Evolutionary conservation across 2,329 filamentous ascomycete species (phyloP).

Genomic region (Thelonectria olida): DNA sequence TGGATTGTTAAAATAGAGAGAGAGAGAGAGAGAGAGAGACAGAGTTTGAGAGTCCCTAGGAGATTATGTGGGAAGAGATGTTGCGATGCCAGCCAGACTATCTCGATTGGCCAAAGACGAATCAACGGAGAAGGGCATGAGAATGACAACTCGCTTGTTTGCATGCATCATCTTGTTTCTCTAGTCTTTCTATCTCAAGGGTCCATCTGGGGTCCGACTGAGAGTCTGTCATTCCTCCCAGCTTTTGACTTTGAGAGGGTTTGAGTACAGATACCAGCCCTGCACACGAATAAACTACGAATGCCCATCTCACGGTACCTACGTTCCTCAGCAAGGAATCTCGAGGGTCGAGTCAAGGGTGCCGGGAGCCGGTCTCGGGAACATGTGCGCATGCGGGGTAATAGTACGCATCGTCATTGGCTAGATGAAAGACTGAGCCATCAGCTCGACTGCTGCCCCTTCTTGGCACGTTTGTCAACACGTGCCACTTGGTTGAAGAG

Average conservation of each 20-base stretch:
- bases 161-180: not conserved
- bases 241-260: too few species aligned
- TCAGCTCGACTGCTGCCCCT: conserved; percentile 5
- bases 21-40: not conserved
- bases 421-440: conserved; percentile 6
- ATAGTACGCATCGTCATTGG: conserved; percentile 32
- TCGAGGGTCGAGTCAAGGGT: too few species aligned
- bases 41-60: not conserved
- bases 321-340: too few species aligned
- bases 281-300: too few species aligned
- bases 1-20: conserved; percentile 4
- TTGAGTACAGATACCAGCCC: too few species aligned
- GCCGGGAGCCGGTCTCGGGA: conserved; percentile 39
- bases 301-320: too few species aligned
- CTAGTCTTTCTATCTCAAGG: too few species aligned
- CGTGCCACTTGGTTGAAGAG: not conserved
- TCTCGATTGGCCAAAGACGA: not conserved
- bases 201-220: too few species aligned
- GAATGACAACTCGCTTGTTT: not conserved
- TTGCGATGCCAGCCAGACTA: not conserved
- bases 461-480: conserved; percentile 2
- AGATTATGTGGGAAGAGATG: too few species aligned
- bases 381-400: conserved; percentile 42
- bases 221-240: too few species aligned
- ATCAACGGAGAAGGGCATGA: not conserved